These are phyloP conservation scores for Kurtzmaniella cleridarum DNA, from an alignment of 805 yeast species.

Conservation along the genomic window DNA sequence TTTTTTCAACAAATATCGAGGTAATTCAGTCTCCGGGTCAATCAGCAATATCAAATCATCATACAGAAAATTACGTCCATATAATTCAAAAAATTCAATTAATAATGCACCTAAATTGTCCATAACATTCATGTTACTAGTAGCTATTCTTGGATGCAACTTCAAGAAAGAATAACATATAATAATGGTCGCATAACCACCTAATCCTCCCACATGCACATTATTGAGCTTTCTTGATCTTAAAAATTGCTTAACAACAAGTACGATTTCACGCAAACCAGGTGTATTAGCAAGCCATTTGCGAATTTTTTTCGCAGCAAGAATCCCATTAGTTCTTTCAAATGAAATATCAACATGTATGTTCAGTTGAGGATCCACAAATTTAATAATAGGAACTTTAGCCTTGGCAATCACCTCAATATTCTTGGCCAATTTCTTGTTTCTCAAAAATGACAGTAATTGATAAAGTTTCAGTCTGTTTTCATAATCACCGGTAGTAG, in stretches of 20 bases:
- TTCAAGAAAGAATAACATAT: slow-evolving; percentile 71
- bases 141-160: slow-evolving; percentile 71
- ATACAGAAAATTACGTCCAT: slow-evolving; percentile 85
- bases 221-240: slow-evolving; percentile 72
- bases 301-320: slow-evolving; percentile 73
- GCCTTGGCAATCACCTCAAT: slow-evolving; percentile 87
- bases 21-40: slow-evolving; percentile 43
- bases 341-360: slow-evolving; percentile 88
- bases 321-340: slow-evolving; percentile 76
- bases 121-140: slow-evolving; percentile 59
- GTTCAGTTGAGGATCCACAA: slow-evolving; percentile 64
- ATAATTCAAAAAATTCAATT: slow-evolving; percentile 87
- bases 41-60: slow-evolving; percentile 71
- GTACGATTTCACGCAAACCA: slow-evolving; percentile 75
- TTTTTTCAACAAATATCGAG: slow-evolving; percentile 59
- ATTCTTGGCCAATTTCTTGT: slow-evolving; percentile 55
- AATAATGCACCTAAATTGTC: slow-evolving; percentile 81
- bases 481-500: slow-evolving; percentile 54
- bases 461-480: slow-evolving; percentile 64
- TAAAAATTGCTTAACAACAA: slow-evolving; percentile 80
- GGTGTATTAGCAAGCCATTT: slow-evolving; percentile 70
- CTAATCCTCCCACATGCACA: slow-evolving; percentile 90
- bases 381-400: slow-evolving; percentile 90
- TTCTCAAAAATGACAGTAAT: slow-evolving; percentile 64
- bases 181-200: slow-evolving; percentile 92